Percentiles rank a stretch among this genome's conserved stretches.
These are phyloP conservation scores for Aspergillus oerlinghausenensis DNA, from an alignment of 2,329 filamentous ascomycete genomes.

Conservation along the genomic window DNA sequence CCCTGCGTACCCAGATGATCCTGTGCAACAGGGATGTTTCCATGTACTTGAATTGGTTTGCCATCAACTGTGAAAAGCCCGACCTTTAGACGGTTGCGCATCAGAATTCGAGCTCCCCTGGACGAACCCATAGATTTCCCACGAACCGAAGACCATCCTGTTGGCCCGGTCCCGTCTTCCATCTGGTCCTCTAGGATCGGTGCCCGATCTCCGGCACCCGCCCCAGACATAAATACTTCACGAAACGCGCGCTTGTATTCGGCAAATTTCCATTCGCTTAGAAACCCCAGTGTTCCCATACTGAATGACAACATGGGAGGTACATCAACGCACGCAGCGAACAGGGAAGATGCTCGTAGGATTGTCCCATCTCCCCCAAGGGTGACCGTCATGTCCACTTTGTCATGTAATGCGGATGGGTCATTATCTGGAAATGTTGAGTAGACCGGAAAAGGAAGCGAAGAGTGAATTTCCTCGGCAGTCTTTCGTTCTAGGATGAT, in stretches of 20 bases:
- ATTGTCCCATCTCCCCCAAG: conserved; percentile 93
- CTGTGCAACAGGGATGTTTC: conserved; percentile 25
- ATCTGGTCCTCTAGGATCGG: conserved; percentile 34
- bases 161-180: conserved; percentile 32
- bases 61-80: conserved; percentile 72
- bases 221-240: conserved; percentile 83
- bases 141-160: conserved; percentile 66
- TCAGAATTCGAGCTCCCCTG: conserved; percentile 72
- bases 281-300: conserved; percentile 92
- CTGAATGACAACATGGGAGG: conserved; percentile 92
- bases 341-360: conserved; percentile 77
- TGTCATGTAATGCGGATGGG: conserved; percentile 59
- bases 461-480: conserved; percentile 65
- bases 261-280: conserved; percentile 93
- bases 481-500: conserved; percentile 77
- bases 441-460: conserved; percentile 71
- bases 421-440: conserved; percentile 33
- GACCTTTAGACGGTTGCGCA: conserved; percentile 82
- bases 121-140: conserved; percentile 76
- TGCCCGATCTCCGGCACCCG: conserved; percentile 47
- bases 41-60: conserved; percentile 47
- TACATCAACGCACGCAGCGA: conserved; percentile 73
- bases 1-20: conserved; percentile 35
- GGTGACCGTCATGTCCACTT: conserved; percentile 83
- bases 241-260: conserved; percentile 90